Evolutionary conservation across 257 asterid species (phyloP).

Genomic region (Scutellaria galericulata): DNA sequence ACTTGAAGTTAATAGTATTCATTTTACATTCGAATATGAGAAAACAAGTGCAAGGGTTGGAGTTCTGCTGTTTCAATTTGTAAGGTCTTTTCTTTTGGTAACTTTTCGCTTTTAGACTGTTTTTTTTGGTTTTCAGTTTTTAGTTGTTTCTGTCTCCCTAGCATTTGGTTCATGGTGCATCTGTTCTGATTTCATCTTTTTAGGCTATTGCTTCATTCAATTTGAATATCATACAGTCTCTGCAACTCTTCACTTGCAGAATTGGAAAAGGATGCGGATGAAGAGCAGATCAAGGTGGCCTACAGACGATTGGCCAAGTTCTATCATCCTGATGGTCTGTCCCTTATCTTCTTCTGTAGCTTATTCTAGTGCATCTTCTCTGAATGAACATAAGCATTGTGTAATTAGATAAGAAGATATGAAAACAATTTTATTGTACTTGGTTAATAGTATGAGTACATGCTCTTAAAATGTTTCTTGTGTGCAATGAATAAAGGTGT

Average conservation of each 20-base stretch:
- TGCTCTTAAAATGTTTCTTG: not conserved
- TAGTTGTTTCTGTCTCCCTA: not conserved
- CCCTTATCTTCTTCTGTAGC: constrained; percentile 38
- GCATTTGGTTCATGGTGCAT: not conserved
- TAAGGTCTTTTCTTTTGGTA: not conserved
- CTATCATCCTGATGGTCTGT: constrained; percentile 98
- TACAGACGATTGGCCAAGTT: constrained; percentile 92
- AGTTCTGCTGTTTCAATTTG: constrained; percentile 3
- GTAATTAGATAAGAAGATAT: not conserved
- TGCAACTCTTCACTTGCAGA: constrained; percentile 54
- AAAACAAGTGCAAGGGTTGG: not conserved
- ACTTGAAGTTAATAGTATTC: not conserved
- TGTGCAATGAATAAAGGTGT: not conserved
- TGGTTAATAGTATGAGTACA: not conserved
- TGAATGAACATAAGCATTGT: not conserved
- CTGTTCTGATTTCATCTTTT: not conserved
- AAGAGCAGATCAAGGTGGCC: constrained; percentile 83
- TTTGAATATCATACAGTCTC: not conserved
- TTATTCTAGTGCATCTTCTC: constrained; percentile 16
- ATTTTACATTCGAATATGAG: not conserved
- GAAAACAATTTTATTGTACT: not conserved
- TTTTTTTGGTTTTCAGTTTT: not conserved
- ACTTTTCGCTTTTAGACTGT: not conserved
- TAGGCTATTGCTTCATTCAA: not conserved
- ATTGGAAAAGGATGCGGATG: constrained; percentile 86